Evolutionary conservation across 208 protist species (phyloP), one percentile per base, ranked within the genome.

Genomic region (Acanthamoeba pearcei): DNA sequence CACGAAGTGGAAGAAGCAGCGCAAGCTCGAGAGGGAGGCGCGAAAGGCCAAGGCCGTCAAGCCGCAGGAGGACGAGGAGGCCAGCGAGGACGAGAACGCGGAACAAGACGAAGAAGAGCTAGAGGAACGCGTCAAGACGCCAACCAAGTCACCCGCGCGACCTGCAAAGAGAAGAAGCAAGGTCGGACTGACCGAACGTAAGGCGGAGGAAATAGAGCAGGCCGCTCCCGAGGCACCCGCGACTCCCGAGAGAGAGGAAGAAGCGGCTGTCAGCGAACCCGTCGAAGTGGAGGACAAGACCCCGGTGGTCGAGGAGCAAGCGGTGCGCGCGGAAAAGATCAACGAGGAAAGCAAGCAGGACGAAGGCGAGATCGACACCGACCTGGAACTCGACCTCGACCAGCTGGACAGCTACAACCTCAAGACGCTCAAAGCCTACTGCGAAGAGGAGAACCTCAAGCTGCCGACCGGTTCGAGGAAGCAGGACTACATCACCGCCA

Each of bases 391-490:
- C 49, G 80, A 88, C 53, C 46, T 88, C 15, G 80, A 88, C 51
- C 0, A 38, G 19, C 53, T 88, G 80, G 80, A 88, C 17, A 10
- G 24, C 15, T 88, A 88, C 80, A 24, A 9, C 29, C 24, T 88
- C 42, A 55, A 62, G 46, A 64, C 24, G 80, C 80, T 88, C 29
- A 24, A 42, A 15, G 46, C 51, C 46, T 88, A 88, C 80, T 88
- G 80, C 80, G 27, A 42, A 17, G 80, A 64, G 38, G 80, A 88
- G 80, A 19, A 17, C 51, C 80, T 88, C 29, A 29, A 6, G 49
- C 42, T 88, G 80, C 22, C 46, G 80, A 3, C 29, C 49, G 53
- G 53, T 13, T 1, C 74, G 38, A 62, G 10, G 42, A 53, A 62
- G 49, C 27, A 55, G 49, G 80, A 62, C n/a, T 62, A 64, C 80